Percentiles rank a stretch among this genome's conserved stretches.
These are phyloP conservation scores for Selenicereus undatus DNA, from an alignment of 148 eudicot genomes.

Conservation along the genomic window DNA sequence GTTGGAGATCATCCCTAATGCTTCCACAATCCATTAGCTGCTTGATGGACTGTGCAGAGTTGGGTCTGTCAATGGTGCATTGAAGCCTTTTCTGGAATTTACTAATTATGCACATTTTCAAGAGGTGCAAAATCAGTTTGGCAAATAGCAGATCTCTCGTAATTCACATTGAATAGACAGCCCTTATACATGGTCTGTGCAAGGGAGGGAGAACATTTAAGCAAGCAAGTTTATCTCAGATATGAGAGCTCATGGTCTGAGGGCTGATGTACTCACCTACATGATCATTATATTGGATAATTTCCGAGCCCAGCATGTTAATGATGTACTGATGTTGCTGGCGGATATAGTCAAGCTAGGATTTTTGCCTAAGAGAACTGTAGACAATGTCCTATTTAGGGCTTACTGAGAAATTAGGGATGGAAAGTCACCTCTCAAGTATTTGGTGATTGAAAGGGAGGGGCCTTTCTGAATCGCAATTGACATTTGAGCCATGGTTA, in stretches of 20 bases:
- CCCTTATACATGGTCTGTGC: constrained; percentile 65
- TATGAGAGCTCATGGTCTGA: constrained; percentile 50
- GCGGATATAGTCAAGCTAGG: constrained; percentile 84
- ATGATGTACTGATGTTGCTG: constrained; percentile 58
- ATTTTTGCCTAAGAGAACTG: constrained; percentile 34
- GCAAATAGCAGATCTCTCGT: constrained; percentile 18
- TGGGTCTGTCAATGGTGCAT: constrained; percentile 52
- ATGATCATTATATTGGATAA: constrained; percentile 39
- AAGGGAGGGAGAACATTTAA: constrained; percentile 48
- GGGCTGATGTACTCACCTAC: constrained; percentile 52
- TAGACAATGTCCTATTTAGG: constrained; percentile 34
- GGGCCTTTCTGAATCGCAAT: constrained; percentile 13
- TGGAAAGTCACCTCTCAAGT: constrained; percentile 34
- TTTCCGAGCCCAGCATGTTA: constrained; percentile 35
- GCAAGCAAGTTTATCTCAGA: constrained; percentile 62
- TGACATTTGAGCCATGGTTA: background rate
- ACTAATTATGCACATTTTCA: constrained; percentile 18
- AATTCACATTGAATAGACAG: constrained; percentile 56
- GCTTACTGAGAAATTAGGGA: constrained; percentile 45
- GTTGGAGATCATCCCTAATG: constrained; percentile 56
- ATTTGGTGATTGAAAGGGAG: background rate
- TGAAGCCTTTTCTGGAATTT: constrained; percentile 44
- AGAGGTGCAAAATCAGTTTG: constrained; percentile 24
- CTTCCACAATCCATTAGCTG: constrained; percentile 53
- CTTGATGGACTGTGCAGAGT: constrained; percentile 79